phyloP scores from a whole-genome alignment of 2,329 filamentous ascomycete genomes.

The Botrytis deweyae region DNA sequence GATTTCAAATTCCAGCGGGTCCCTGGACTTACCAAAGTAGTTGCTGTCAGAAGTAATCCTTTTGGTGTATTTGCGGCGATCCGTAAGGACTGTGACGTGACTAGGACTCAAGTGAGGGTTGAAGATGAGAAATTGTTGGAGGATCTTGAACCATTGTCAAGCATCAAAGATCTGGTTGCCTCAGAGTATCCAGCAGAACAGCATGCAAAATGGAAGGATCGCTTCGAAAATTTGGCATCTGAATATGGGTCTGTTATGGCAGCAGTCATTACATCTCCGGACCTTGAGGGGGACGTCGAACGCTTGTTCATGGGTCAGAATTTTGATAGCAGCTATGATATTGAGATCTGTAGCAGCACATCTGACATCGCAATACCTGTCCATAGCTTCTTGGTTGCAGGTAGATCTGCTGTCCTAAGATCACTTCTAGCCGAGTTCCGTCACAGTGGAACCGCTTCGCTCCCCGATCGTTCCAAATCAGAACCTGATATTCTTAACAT shows the following conservation, averaged over 20 bases:
- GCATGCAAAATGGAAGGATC: constrained; percentile 45
- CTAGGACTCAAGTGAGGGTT: constrained; percentile 67
- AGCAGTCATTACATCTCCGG: constrained; percentile 59
- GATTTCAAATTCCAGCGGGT: constrained; percentile 96
- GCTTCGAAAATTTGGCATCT: constrained; percentile 50
- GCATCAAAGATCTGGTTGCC: constrained; percentile 60
- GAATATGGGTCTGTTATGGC: constrained; percentile 52
- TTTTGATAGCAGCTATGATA: constrained; percentile 41
- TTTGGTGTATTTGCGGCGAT: constrained; percentile 89
- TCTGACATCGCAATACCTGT: constrained; percentile 74
- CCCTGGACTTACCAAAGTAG: constrained; percentile 80
- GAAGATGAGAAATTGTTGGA: constrained; percentile 69
- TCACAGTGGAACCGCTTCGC: constrained; percentile 51
- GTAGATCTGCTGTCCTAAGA: constrained; percentile 69
- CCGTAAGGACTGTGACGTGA: constrained; percentile 79
- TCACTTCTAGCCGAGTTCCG: constrained; percentile 59
- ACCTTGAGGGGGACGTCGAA: constrained; percentile 63
- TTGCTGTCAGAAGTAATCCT: constrained; percentile 80
- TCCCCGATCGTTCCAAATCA: constrained; percentile 37
- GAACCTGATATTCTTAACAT: constrained; percentile 59
- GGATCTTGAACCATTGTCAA: constrained; percentile 68
- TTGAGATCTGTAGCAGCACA: constrained; percentile 54
- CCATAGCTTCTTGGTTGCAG: constrained; percentile 77
- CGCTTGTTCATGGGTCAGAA: constrained; percentile 48
- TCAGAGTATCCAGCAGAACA: constrained; percentile 42